Evolutionary conservation across 306 rosid genomes (phyloP), one percentile per base, ranked within the genome.

Genomic region (Erythrophleum fordii): DNA sequence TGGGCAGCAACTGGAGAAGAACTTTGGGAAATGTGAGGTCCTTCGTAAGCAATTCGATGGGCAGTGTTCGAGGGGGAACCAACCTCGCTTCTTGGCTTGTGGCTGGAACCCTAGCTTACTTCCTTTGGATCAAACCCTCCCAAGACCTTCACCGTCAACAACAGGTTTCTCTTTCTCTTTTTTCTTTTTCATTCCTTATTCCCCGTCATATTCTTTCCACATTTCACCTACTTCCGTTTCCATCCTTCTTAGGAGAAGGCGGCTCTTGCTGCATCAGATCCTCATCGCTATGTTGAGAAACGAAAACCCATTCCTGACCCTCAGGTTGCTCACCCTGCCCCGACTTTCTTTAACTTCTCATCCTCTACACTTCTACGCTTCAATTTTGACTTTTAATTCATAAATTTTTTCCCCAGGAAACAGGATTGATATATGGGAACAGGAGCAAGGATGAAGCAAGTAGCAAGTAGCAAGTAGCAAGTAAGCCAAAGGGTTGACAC

Each of bases 61-160:
- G 99, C 9, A 97, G 99, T 45, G 85, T 95, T 0, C 82, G 96
- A 77, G 99, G 99, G 17, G 87, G 91, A 76, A 83, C 85, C 84
- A 95, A 90, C 85, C 77, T 95, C 2, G 99, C 97, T 22, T 89
- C 99, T 0, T 95, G 99, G 99, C 88, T 86, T 0, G 96, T 95
- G 2, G 98, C 99, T n/a, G 97, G 98, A 79, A 89, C 98, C 78
- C 83, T 95, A 23, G 99, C 99, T 11, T 95, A 95, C 82, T 90
- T 80, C 83, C 98, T 95, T 22, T 95, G 99, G 99, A 81, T 95
- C 82, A 95, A 95, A 77, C 99, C 99, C 52, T 85, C 97, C 0
- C 97, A 87, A 77, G 97, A 95, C 39, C 98, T 95, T 78, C 87
- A 86, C 56, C 95, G 97, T 5, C 79, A 93, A 65, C 98, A 95